phyloP scores from a whole-genome alignment of 2,329 filamentous ascomycete genomes.

The Leptodontidium sp. region DNA sequence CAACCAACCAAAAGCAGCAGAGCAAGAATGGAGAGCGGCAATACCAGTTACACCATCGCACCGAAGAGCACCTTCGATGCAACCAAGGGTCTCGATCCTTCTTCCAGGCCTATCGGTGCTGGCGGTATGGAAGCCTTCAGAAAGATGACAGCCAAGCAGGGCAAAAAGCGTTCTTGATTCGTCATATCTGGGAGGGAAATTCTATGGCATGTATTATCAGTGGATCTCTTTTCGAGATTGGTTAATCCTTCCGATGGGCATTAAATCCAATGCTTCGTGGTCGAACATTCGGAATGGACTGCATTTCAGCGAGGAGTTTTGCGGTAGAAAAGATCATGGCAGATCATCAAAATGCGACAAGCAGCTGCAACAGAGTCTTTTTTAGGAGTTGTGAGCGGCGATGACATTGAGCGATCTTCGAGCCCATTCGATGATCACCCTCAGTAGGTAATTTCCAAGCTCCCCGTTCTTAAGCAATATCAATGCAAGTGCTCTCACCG shows the following conservation, averaged over 20 bases:
- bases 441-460: background rate
- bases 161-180: constrained; percentile 57
- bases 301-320: constrained; percentile 27
- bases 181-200: background rate
- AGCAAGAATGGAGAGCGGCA: constrained; percentile 54
- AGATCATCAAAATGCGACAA: background rate
- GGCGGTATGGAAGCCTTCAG: constrained; percentile 70
- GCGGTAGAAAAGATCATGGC: constrained; percentile 14
- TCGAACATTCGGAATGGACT: background rate
- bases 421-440: background rate
- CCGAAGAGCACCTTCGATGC: constrained; percentile 67
- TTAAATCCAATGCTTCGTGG: background rate
- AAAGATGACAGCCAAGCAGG: constrained; percentile 68
- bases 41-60: constrained; percentile 47
- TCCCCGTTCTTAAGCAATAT: too few relatives aligned
- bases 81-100: constrained; percentile 56
- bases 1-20: constrained; percentile 63
- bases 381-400: background rate
- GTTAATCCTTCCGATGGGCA: background rate
- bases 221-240: background rate
- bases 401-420: background rate
- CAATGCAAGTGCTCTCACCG: background rate
- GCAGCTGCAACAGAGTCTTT: background rate
- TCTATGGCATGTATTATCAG: constrained; percentile 17
- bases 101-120: constrained; percentile 66